A percentile compares a stretch with the other conserved stretches of the same genome.
Evolutionary conservation across 2,329 filamentous ascomycete genomes (phyloP).

Genomic region (Pseudogymnoascus sp.): DNA sequence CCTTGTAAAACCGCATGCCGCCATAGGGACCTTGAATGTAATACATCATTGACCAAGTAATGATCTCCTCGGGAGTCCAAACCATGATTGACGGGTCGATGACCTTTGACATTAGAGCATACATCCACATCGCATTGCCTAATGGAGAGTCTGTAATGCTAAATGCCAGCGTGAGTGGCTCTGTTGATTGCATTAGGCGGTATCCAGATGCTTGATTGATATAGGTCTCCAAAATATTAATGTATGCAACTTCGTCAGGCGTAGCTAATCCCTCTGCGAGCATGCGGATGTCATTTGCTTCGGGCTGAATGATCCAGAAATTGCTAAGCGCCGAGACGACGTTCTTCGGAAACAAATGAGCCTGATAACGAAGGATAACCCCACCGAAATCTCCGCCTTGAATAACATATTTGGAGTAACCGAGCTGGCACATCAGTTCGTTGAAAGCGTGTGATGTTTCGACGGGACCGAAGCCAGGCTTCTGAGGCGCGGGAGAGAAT

Average conservation of each 20-base stretch:
- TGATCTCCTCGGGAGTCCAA: conserved; percentile 18
- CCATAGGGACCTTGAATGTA: conserved; percentile 19
- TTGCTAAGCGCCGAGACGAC: conserved; percentile 12
- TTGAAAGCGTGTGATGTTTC: conserved; percentile 30
- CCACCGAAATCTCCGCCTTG: conserved; percentile 1
- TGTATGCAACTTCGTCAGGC: conserved; percentile 8
- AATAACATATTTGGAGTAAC: conserved; percentile 23
- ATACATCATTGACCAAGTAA: conserved; percentile 22
- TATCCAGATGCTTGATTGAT: conserved; percentile 23
- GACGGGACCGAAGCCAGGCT: conserved; percentile 26
- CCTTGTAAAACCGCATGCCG: conserved; percentile 17
- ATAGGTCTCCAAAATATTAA: not conserved
- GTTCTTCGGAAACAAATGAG: not conserved
- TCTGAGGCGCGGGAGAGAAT: conserved; percentile 31
- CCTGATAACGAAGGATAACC: not conserved
- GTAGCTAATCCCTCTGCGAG: not conserved
- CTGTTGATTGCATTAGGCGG: conserved; percentile 20
- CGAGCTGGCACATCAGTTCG: conserved; percentile 34
- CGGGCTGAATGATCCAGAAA: conserved; percentile 13
- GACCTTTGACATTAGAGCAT: conserved; percentile 14
- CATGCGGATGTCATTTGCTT: conserved; percentile 10
- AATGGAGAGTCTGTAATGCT: conserved; percentile 29
- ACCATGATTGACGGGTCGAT: not conserved
- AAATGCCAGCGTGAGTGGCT: conserved; percentile 24
- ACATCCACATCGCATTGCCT: conserved; percentile 26